Evolutionary conservation across 2,329 filamentous ascomycete species (phyloP), one percentile per base, ranked within the genome.

Genomic region (Samsoniella hepiali): DNA sequence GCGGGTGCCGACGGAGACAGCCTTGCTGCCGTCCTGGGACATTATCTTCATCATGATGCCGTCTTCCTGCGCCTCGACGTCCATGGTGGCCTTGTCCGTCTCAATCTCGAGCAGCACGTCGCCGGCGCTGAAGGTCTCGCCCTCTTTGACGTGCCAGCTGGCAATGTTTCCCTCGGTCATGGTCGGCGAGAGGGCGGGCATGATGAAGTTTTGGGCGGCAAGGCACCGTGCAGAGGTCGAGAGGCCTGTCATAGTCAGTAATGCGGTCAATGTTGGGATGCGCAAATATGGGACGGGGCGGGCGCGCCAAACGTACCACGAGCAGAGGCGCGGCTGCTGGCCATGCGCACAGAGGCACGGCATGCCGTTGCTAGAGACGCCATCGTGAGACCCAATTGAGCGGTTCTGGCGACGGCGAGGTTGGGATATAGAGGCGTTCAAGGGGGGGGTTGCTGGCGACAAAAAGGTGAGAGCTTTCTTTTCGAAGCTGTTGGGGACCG

Each of bases 141-240:
- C 92, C 79, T 96, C 92, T 77, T 94, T 94, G 71, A 96, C 84
- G 76, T 88, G 90, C 92, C 92, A 96, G 66, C 78, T 85, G 55
- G 90, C 85, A 72, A 96, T 96, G 77, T 92, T 95, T 66, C 92
- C 92, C 78, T 96, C 92, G 66, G 91, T 96, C 92, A 96, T 96
- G 63, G 92, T 96, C 63, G 92, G 92, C 66, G 91, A 96, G 67
- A 96, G 84, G 47, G 92, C 92, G 32, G 92, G 92, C 93, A 96
- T 96, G 62, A 88, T 90, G 78, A 96, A 93, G 78, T 93, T 95
- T 68, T 93, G 89, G 31, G 91, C 92, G 57, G 89, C 91, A 69
- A 88, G 82, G 70, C 80, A 82, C 69, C 82, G 78, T 64, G 86
- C 77, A 62, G 85, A 86, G 49, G 87, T 85, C 68, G 84, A 82